Evolutionary conservation across 495 filamentous ascomycete species (phyloP).

Genomic region (Penicillium flavigenum): DNA sequence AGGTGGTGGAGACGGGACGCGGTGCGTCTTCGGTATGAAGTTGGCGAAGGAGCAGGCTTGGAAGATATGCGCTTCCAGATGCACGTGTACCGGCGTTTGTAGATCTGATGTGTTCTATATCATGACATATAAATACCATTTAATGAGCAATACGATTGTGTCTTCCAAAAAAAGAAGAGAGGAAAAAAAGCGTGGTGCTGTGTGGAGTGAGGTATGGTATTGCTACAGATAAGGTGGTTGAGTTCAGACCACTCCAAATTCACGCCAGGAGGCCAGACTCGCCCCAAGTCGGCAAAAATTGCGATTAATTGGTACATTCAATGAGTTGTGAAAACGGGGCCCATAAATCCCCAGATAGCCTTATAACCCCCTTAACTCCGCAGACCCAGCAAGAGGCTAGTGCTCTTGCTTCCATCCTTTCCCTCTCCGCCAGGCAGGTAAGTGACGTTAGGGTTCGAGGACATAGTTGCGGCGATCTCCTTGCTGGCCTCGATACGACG

Average conservation of each 20-base stretch:
- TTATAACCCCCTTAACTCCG: conserved; percentile 38
- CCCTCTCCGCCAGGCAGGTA: conserved; percentile 79
- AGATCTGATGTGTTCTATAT: conserved; percentile 8
- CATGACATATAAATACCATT: conserved; percentile 12
- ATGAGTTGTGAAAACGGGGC: conserved; percentile 25
- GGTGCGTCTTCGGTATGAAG: conserved; percentile 69
- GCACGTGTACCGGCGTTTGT: conserved; percentile 65
- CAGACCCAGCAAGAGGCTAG: conserved; percentile 60
- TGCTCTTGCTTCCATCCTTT: conserved; percentile 63
- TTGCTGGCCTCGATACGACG: conserved; percentile 94
- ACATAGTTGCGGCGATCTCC: conserved; percentile 90
- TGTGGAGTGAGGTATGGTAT: conserved; percentile 42
- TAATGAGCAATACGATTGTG: conserved; percentile 10
- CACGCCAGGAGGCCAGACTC: conserved; percentile 28
- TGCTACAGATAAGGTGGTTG: conserved; percentile 40
- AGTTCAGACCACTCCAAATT: conserved; percentile 30
- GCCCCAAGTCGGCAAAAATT: conserved; percentile 17
- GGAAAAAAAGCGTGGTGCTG: conserved; percentile 13
- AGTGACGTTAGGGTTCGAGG: conserved; percentile 90
- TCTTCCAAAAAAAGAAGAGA: conserved; percentile 9
- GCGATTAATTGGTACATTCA: conserved; percentile 37
- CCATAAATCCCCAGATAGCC: conserved; percentile 17
- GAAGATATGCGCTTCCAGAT: conserved; percentile 96
- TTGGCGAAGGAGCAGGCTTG: conserved; percentile 57
- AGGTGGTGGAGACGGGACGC: conserved; percentile 77